phyloP scores from a whole-genome alignment of 805 yeast species.

The Maudiozyma saulgeensis region DNA sequence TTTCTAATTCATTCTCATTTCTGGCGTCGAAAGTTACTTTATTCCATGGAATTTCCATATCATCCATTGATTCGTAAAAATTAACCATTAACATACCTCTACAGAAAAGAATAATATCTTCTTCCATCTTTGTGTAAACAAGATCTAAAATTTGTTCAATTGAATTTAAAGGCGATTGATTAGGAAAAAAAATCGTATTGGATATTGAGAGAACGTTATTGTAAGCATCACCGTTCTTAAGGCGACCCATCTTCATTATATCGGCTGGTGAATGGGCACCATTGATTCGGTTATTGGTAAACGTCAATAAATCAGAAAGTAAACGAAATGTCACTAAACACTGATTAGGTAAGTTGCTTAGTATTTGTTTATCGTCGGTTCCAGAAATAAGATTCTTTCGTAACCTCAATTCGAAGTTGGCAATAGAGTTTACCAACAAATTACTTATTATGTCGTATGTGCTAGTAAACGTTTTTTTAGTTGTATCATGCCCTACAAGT shows the following conservation, averaged over 20 bases:
- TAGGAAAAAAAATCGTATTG: not conserved
- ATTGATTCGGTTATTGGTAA: not conserved
- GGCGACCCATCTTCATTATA: not conserved
- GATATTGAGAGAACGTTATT: not conserved
- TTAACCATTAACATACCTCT: conserved; percentile 5
- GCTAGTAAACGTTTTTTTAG: not conserved
- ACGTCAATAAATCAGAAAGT: conserved; percentile 29
- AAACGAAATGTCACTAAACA: conserved; percentile 49
- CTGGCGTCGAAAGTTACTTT: not conserved
- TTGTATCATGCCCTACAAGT: conserved; percentile 1
- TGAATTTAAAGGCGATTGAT: no score
- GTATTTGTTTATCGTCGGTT: not conserved
- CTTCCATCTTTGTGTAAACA: conserved; percentile 5
- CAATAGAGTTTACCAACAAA: conserved; percentile 46
- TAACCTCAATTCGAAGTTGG: conserved; percentile 54
- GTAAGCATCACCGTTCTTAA: not conserved
- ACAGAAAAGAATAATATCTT: conserved; percentile 7
- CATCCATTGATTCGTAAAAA: conserved; percentile 1
- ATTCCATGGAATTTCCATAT: not conserved
- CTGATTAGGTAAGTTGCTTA: conserved; percentile 37
- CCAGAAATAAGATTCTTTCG: conserved; percentile 35
- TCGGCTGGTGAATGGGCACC: not conserved
- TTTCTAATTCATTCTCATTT: not conserved
- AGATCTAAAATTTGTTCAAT: not conserved
- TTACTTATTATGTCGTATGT: conserved; percentile 8